Conservation (phyloP, 2,329 filamentous ascomycete genomes). For the Tetracladium maxilliforme region DNA sequence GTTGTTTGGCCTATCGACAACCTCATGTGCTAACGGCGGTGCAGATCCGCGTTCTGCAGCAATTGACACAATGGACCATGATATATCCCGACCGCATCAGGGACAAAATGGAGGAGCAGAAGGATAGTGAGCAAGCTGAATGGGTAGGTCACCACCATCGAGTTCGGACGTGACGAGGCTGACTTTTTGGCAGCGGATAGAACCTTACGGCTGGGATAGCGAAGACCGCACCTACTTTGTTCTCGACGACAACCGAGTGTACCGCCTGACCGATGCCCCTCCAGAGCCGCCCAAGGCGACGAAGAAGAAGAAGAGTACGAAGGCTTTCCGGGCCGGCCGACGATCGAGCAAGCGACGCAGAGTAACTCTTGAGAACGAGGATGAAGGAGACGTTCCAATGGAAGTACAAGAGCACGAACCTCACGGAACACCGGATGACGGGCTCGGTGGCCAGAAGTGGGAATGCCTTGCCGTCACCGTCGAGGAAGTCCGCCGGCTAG, state of each 20-base stretch:
- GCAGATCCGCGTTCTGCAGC: constrained; percentile 65
- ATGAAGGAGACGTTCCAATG: constrained; percentile 24
- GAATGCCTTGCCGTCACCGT: constrained; percentile 79
- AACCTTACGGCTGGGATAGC: constrained; percentile 77
- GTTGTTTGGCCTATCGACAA: constrained; percentile 3
- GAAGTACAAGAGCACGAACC: constrained; percentile 17
- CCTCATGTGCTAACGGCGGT: background rate
- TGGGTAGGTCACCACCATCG: constrained; percentile 54
- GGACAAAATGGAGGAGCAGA: constrained; percentile 71
- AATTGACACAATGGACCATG: constrained; percentile 81
- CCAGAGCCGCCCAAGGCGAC: constrained; percentile 38
- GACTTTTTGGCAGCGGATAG: constrained; percentile 43
- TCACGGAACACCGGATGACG: constrained; percentile 33
- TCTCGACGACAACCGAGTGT: constrained; percentile 85
- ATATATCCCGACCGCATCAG: constrained; percentile 76
- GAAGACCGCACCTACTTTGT: constrained; percentile 81
- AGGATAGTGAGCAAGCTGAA: constrained; percentile 63
- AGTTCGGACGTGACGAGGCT: constrained; percentile 21
- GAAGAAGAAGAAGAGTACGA: constrained; percentile 51
- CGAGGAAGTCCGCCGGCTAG: constrained; percentile 58
- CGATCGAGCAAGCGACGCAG: constrained; percentile 63
- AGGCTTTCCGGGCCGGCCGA: constrained; percentile 45
- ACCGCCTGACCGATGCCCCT: constrained; percentile 68
- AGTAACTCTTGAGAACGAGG: constrained; percentile 25
- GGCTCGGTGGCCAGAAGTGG: constrained; percentile 69